Base-by-base conservation (phyloP, 2,329 filamentous ascomycete species). In the Gyromitra esculenta region DNA sequence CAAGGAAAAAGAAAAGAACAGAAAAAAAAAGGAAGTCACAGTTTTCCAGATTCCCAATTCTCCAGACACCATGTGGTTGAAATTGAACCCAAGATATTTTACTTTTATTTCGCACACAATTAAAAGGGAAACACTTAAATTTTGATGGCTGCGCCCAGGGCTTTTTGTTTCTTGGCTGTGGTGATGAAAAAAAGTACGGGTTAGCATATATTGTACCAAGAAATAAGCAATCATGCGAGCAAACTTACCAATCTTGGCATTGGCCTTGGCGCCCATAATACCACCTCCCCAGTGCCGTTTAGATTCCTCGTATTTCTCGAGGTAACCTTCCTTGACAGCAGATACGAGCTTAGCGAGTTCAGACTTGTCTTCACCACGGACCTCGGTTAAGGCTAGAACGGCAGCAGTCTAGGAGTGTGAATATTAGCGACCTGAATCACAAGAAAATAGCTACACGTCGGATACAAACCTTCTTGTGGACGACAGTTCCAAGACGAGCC, bases 201-300 rank as follows among this genome's bases (percentile, higher is more conserved):
- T 75, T 37, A 77, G 54, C 15, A 43, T 9, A 31, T 52, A 25
- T 59, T 62, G 50, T 39, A 39, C 8, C n/a, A 43, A 21, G 7
- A 31, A 54, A 43, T 25, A 52, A 63, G 11, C 6, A 21, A 8
- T 15, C 18, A 5, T 9, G 21, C 21, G 11, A 54, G 39, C 35
- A 39, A 37, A 73, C 86, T 89, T 83, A 81, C 89, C 88, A 84
- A 87, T 87, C 82, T 87, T 87, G 80, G 89, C 90, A 81, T 90
- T 90, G 84, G 96, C 94, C 93, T 99, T 99, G 85, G 91, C 89
- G 84, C 96, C 91, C 94, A 99, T 97, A 88, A 99, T 97, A 87
- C 96, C 96, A 90, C 96, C 96, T 88, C 96, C 96, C 96, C 96
- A 99, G 87, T 95, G 92, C 85, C 92, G 91, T 86, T 93, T 92